These are phyloP conservation scores for Sisymbrium irio DNA, from an alignment of 345 rosid genomes.

Conservation along the genomic window DNA sequence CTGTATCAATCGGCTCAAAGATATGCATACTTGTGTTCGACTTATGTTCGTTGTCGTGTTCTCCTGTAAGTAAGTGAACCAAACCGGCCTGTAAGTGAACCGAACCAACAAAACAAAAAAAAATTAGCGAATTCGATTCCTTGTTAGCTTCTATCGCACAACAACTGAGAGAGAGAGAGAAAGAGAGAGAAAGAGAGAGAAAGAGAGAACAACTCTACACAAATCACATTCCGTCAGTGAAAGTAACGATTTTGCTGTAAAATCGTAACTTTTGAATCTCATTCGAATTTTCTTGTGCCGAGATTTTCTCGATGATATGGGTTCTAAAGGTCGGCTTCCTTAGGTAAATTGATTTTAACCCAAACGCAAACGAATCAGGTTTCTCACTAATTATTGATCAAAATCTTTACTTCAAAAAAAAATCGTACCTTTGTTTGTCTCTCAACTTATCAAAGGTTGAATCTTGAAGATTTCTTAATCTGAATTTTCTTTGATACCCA, in stretches of 20 bases:
- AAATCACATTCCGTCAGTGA: background rate
- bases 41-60: too few relatives aligned
- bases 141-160: background rate
- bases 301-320: background rate
- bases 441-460: background rate
- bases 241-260: background rate
- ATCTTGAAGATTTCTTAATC: background rate
- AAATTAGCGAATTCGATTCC: background rate
- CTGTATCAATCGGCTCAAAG: background rate
- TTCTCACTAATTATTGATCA: background rate
- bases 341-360: background rate
- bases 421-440: background rate
- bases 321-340: background rate
- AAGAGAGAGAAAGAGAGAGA: background rate
- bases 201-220: background rate
- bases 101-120: too few relatives aligned
- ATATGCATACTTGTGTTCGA: background rate
- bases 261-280: conserved; percentile 16
- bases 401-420: background rate
- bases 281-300: too few relatives aligned
- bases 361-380: background rate
- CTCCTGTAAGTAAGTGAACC: too few relatives aligned
- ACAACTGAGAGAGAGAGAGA: background rate
- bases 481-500: background rate
- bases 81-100: too few relatives aligned